Base-by-base conservation (phyloP, 371 early-diverging fungal genomes). In the Basidiobolus meristosporus region DNA sequence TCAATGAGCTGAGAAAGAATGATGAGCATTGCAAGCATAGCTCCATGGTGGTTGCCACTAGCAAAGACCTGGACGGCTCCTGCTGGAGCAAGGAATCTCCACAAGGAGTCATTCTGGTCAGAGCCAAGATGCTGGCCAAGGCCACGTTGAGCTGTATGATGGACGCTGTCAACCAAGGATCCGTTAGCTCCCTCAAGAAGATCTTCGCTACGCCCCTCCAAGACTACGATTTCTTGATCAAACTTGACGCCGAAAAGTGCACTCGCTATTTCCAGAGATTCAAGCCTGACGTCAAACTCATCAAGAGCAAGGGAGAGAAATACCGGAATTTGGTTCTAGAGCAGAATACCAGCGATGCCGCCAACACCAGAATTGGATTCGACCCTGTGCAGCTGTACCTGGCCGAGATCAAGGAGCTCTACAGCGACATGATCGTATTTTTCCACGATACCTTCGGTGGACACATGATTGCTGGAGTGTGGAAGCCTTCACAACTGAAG, bases 391-490 rank as follows among this genome's bases (percentile, higher is more conserved):
- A 64, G 11, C 58, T 55, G 18, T 77, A 65, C 41, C 38, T 82
- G 21, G 39, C 53, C 0, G 82, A 82, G 32, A 53, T 82, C 23
- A 57, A 72, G 62, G 67, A 65, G 52, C 31, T 38, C 32, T 47
- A 39, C 52, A 68, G 68, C 1, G 54, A 70, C 17, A 52, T 60
- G 3, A 54, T 75, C 14, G 40, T 71, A 43, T 69, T 83, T 33
- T 88, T 83, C 61, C 54, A 73, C 47, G 78, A 84, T 47, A 51
- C 56, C 29, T 81, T 77, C 39, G 89, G 89, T 23, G 85, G 89
- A 29, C 71, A 73, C 39, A 57, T 57, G 22, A 60, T 88, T 36
- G 82, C 69, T 3, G 59, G 84, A 12, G 70, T 82, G 1, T 80
- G 75, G 74, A 71, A 78, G 43, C 74, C 72, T 1, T 22, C 43